Percentiles rank a stretch among this genome's conserved stretches.
phyloP scores from a whole-genome alignment of 495 filamentous ascomycete species.

The Penicillium diatomitis region DNA sequence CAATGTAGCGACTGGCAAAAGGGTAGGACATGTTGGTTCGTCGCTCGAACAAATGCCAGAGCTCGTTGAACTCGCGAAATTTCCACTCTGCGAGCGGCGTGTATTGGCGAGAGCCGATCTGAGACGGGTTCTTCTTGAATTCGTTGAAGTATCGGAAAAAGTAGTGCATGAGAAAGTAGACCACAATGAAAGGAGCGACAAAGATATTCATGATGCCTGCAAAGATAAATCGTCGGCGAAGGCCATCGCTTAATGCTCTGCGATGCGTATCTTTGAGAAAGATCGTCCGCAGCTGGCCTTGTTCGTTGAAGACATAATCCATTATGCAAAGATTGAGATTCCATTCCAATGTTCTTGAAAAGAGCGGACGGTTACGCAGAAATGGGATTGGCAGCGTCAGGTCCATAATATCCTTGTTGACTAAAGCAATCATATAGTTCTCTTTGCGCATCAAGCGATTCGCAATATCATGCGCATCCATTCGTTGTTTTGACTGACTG shows the following conservation, averaged over 20 bases:
- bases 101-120: constrained; percentile 75
- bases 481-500: constrained; percentile 83
- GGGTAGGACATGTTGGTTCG: constrained; percentile 91
- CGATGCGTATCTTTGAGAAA: constrained; percentile 79
- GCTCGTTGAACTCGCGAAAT: constrained; percentile 96
- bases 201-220: constrained; percentile 79
- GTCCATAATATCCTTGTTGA: constrained; percentile 93
- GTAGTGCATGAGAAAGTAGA: constrained; percentile 76
- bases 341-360: constrained; percentile 79
- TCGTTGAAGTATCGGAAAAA: constrained; percentile 93
- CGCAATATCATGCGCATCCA: constrained; percentile 95
- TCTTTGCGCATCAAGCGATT: constrained; percentile 94
- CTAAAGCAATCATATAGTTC: constrained; percentile 90
- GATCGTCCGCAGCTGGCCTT: constrained; percentile 70
- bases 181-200: constrained; percentile 71
- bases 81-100: constrained; percentile 96
- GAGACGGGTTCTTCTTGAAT: constrained; percentile 83
- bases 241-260: constrained; percentile 61
- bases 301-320: constrained; percentile 87
- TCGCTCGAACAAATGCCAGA: constrained; percentile 82
- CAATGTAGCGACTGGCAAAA: constrained; percentile 82
- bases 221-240: constrained; percentile 69
- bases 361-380: constrained; percentile 63
- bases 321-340: constrained; percentile 79
- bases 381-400: constrained; percentile 81